These are phyloP conservation scores for Podosphaera fusca DNA, from an alignment of 2,329 filamentous ascomycete species.

Conservation along the genomic window DNA sequence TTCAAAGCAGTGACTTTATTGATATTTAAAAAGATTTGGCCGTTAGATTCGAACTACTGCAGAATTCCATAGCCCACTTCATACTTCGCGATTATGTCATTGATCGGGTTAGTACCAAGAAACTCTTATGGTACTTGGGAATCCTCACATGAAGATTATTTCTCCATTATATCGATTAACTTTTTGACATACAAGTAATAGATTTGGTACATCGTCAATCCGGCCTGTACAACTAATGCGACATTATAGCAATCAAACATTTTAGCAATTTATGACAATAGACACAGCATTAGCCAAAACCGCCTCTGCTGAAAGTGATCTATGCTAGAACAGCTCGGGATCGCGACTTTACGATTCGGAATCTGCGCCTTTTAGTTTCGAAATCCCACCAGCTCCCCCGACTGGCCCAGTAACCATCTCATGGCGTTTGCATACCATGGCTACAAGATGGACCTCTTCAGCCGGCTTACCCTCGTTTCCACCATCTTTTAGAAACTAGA, in stretches of 20 bases:
- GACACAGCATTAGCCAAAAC: background rate
- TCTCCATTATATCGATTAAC: background rate
- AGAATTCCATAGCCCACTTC: too few relatives aligned
- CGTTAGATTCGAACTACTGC: background rate
- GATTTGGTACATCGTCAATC: background rate
- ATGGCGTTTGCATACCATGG: conserved; percentile 5
- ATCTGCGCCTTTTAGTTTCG: background rate
- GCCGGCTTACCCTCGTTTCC: background rate
- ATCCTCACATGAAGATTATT: too few relatives aligned
- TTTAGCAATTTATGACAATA: background rate
- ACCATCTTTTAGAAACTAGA: conserved; percentile 1
- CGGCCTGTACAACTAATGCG: background rate
- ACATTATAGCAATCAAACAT: background rate
- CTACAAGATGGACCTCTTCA: conserved; percentile 7
- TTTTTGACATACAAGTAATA: background rate
- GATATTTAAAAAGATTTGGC: background rate
- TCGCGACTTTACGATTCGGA: background rate
- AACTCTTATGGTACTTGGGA: too few relatives aligned
- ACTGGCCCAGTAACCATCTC: conserved; percentile 2
- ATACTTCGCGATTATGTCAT: too few relatives aligned
- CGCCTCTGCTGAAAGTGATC: background rate
- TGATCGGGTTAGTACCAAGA: too few relatives aligned
- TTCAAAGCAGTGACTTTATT: background rate
- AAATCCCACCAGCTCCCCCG: background rate
- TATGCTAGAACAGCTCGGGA: background rate